Evolutionary conservation across 108 stramenopile genomes (phyloP), one percentile per base, ranked within the genome.

Genomic region (Hondaea fermentalgiana): DNA sequence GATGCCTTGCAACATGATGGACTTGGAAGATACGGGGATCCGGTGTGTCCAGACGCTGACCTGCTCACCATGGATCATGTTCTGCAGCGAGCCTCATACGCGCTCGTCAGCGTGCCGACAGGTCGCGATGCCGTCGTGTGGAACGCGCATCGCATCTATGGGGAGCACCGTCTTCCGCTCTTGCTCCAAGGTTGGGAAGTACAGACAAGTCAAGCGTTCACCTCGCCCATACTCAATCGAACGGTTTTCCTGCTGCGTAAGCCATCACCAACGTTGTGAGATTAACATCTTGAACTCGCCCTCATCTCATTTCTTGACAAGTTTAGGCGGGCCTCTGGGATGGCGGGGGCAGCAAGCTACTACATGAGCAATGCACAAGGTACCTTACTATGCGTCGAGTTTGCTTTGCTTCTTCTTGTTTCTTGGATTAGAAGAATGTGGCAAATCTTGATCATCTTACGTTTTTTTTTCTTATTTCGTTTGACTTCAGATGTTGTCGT

Each of bases 1-100:
- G 72, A 71, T 29, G 72, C 90, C 23, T 89, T 92, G 23, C 91
- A 92, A 42, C 92, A 92, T 71, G 92, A 92, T 72, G 92, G 92
- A 4, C 72, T 92, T 17, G 92, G 92, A 5, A 64, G 92, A 25
- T 92, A 92, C 51, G 89, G 91, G 3, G 92, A 92, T 88, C 90
- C 92, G 57, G 59, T 92, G 44, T 58, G 57, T 49, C 91, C 92
- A 5, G 55, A 91, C 55, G 92, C 89, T 49, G 92, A 92, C 58
- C 35, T 92, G 8, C 12, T n/a, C 49, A 72, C 91, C 5, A 92
- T 91, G 91, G 60, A 92, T 8, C 35, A 49, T 19, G 58, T 83
- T 6, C n/a, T 23, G 6, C 14, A 47, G 51, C 19, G n/a, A 17
- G 51, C 76, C 19, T 53, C 49, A 5, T 25, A 45, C 47, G 14